Conservation (phyloP, 1,284 basidiomycete species). For the Chondrostereum purpureum region DNA sequence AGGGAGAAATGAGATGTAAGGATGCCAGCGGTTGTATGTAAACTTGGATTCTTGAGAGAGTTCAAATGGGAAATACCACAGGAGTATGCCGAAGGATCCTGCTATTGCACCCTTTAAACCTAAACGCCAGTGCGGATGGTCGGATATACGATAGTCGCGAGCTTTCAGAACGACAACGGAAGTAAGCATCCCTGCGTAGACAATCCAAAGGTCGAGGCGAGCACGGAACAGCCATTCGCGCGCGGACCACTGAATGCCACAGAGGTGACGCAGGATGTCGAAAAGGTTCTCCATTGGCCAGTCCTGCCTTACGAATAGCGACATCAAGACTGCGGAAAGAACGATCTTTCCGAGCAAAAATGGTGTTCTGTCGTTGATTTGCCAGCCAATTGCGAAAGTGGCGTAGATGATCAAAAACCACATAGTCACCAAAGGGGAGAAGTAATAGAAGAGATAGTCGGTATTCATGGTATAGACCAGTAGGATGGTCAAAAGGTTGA, state of each 20-base stretch:
- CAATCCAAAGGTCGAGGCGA: slow-evolving; percentile 81
- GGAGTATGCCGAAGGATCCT: slow-evolving; percentile 44
- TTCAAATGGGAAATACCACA: slow-evolving; percentile 83
- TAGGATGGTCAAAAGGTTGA: slow-evolving; percentile 77
- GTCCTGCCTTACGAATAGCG: slow-evolving; percentile 58
- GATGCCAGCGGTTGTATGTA: slow-evolving; percentile 80
- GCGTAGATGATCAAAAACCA: slow-evolving; percentile 84
- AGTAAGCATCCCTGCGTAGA: slow-evolving; percentile 79
- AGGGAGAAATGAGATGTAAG: slow-evolving; percentile 77
- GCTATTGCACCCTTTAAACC: slow-evolving; percentile 41
- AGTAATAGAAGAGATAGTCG: slow-evolving; percentile 85
- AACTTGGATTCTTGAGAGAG: slow-evolving; percentile 72
- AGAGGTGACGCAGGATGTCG: slow-evolving; percentile 53
- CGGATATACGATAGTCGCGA: slow-evolving; percentile 66
- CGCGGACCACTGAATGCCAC: slow-evolving; percentile 77
- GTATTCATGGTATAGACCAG: slow-evolving; percentile 88
- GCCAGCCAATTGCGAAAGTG: slow-evolving; percentile 67
- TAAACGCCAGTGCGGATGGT: slow-evolving; percentile 60
- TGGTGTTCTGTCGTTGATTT: slow-evolving; percentile 63
- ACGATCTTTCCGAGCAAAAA: slow-evolving; percentile 71
- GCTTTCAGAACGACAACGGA: slow-evolving; percentile 72
- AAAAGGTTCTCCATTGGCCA: slow-evolving; percentile 66
- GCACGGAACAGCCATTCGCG: slow-evolving; percentile 84
- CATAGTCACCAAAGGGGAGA: slow-evolving; percentile 74
- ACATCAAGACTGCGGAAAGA: slow-evolving; percentile 54